Evolutionary conservation across 192 early-diverging fungal species (phyloP), one percentile per base, ranked within the genome.

Genomic region (Oehlia diaphana): DNA sequence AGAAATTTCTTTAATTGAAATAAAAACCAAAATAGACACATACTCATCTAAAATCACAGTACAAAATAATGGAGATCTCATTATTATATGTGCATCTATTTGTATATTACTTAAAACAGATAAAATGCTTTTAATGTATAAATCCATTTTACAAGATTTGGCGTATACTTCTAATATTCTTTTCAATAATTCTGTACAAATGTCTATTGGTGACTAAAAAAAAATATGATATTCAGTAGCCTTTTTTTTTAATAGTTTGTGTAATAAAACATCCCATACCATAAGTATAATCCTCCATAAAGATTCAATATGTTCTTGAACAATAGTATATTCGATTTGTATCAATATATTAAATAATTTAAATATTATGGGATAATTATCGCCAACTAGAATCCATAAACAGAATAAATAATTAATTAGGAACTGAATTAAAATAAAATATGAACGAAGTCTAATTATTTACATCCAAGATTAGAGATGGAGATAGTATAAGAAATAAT

Each of bases 101-200:
- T 65, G 8, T 31, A 66, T 47, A 39, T 31, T 66, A 33, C 26
- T 66, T 8, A 77, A 47, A 66, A 14, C 9, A 19, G 23, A 39
- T n/a, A 66, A 23, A 26, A 77, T 12, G 14, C 12, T 49, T 49
- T 63, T 63, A 16, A 77, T 31, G 49, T 39, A 66, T n/a, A 21
- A 49, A 63, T 77, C 42, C 75, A 77, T 77, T 77, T 77, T 42
- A 5, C 28, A 23, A 47, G 75, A 77, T 77, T 77, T 77, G 0
- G 75, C 61, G 31, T 47, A 77, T 21, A 13, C 66, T 3, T 44
- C 75, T 33, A 77, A 65, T 39, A 77, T 16, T 14, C 4, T 72
- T 72, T 53, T 72, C 3, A 42, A 42, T n/a, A 72, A 49, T 3
- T n/a, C 12, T 3, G 33, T n/a, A 49, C 44, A 72, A 50, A 9